Evolutionary conservation across 495 filamentous ascomycete species (phyloP).

Genomic region (Xylaria longipes): DNA sequence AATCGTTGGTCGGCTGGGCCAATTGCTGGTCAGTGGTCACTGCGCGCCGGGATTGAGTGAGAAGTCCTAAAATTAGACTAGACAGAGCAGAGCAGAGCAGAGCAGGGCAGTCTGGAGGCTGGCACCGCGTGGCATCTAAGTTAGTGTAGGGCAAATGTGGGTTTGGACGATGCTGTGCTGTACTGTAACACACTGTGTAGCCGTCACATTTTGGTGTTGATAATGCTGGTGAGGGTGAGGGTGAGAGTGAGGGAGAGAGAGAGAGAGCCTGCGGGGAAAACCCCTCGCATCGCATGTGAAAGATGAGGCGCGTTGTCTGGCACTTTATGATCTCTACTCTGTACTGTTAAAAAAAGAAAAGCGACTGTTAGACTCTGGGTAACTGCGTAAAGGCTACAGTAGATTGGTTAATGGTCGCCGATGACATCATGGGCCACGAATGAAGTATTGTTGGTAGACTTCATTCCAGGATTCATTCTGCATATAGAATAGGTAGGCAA

Average conservation of each 20-base stretch:
- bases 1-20: background rate
- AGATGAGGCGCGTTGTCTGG: background rate
- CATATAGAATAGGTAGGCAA: too few relatives aligned
- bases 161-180: too few relatives aligned
- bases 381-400: too few relatives aligned
- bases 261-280: background rate
- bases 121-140: constrained; percentile 1
- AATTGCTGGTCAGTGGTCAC: background rate
- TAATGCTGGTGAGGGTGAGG: background rate
- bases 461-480: too few relatives aligned
- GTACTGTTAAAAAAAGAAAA: too few relatives aligned
- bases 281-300: background rate
- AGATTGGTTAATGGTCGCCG: too few relatives aligned
- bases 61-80: constrained; percentile 11
- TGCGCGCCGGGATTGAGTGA: background rate
- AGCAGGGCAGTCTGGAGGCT: background rate
- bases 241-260: too few relatives aligned
- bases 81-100: too few relatives aligned
- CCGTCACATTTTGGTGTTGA: background rate
- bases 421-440: constrained; percentile 9
- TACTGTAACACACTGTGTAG: background rate
- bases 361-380: too few relatives aligned
- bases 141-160: too few relatives aligned
- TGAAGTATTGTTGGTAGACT: too few relatives aligned
- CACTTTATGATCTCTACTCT: background rate